phyloP scores from a whole-genome alignment of 1,284 basidiomycete genomes.

The Apiotrichum gracile region DNA sequence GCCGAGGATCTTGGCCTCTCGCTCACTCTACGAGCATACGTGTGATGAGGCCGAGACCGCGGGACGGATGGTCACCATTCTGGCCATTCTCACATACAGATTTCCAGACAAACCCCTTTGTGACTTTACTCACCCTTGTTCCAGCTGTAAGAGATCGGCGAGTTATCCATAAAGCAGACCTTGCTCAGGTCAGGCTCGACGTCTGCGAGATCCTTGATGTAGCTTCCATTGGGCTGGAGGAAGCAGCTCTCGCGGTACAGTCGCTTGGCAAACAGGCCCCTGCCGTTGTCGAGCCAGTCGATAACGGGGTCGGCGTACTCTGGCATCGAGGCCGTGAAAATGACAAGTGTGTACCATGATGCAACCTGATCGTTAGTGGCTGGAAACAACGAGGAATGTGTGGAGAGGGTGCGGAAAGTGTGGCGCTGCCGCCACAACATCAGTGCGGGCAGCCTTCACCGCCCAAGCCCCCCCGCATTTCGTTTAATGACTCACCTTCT shows the following conservation, averaged over 20 bases:
- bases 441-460: no score
- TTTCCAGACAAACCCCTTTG: no score
- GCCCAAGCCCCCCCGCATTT: no score
- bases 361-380: constrained; percentile 62
- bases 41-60: no score
- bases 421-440: not conserved
- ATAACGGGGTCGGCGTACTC: constrained; percentile 99
- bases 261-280: constrained; percentile 78
- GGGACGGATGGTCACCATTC: no score
- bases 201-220: constrained; percentile 85
- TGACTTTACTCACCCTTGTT: constrained; percentile 68
- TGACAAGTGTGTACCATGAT: constrained; percentile 96
- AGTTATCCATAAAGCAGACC: constrained; percentile 94
- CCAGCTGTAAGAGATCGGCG: constrained; percentile 83
- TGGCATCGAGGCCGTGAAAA: constrained; percentile 97
- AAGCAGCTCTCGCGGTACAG: constrained; percentile 94
- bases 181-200: constrained; percentile 83
- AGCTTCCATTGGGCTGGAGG: constrained; percentile 82
- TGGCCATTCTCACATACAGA: no score
- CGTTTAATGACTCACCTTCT: constrained; percentile 77
- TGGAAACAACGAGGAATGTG: not conserved
- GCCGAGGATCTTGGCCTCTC: no score
- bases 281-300: constrained; percentile 95
- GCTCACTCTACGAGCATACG: no score
- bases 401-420: not conserved